Evolutionary conservation across 139 green algal species (phyloP).

Genomic region (Chlorella ohadii): DNA sequence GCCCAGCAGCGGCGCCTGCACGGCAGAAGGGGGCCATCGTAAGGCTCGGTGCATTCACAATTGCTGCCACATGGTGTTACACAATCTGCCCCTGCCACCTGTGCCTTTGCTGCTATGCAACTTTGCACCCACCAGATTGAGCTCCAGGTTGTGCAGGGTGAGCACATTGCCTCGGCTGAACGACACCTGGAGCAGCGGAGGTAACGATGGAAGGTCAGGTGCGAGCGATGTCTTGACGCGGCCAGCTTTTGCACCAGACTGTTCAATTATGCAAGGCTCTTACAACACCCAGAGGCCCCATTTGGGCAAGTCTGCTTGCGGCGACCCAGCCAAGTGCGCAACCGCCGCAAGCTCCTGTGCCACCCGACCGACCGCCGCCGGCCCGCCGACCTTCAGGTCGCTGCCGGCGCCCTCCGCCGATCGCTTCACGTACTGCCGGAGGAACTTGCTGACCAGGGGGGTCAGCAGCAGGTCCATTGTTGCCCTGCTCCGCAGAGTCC

Average conservation of each 20-base stretch:
- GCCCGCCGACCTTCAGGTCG: slow-evolving; percentile 37
- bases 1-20: slow-evolving; percentile 27
- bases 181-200: slow-evolving; percentile 20
- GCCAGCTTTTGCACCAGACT: too few species aligned
- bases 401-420: slow-evolving; percentile 39
- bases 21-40: too few species aligned
- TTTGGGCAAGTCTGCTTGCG: neutral
- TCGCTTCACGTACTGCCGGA: slow-evolving; percentile 52
- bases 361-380: neutral
- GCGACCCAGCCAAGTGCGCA: neutral
- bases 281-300: too few species aligned
- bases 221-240: too few species aligned
- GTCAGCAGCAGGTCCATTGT: slow-evolving; percentile 51
- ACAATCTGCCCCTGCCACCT: too few species aligned
- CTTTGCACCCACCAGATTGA: slow-evolving; percentile 39
- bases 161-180: slow-evolving; percentile 26
- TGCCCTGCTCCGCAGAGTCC: neutral
- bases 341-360: neutral
- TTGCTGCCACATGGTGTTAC: too few species aligned
- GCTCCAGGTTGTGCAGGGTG: slow-evolving; percentile 61
- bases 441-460: slow-evolving; percentile 47
- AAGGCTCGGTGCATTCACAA: too few species aligned
- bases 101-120: too few species aligned
- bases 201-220: too few species aligned
- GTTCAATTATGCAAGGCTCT: too few species aligned